Evolutionary conservation across 1,284 basidiomycete genomes (phyloP).

Genomic region (Termitomyces sp.): DNA sequence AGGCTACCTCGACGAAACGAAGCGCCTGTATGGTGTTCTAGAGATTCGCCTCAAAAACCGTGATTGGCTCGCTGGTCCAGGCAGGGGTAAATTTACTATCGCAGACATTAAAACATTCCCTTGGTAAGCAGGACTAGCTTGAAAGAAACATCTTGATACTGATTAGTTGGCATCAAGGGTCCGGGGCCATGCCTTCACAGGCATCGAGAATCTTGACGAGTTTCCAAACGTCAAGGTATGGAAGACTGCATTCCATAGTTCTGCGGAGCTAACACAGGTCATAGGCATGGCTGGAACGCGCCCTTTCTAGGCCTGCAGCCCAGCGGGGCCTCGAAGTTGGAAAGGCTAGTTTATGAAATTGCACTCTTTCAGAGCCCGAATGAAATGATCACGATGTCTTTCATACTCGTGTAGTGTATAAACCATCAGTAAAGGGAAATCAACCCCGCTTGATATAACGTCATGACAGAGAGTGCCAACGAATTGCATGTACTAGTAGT

Average conservation of each 20-base stretch:
- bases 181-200: conserved; percentile 38
- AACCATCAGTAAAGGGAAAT: too few relatives aligned
- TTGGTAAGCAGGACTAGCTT: conserved; percentile 33
- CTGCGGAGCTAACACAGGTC: not conserved
- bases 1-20: conserved; percentile 75
- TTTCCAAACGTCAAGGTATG: conserved; percentile 54
- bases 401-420: too few relatives aligned
- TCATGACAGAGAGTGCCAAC: too few relatives aligned
- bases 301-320: conserved; percentile 22
- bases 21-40: conserved; percentile 72
- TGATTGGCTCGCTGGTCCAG: conserved; percentile 67
- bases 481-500: too few relatives aligned
- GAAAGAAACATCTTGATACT: not conserved
- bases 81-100: conserved; percentile 57
- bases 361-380: too few relatives aligned
- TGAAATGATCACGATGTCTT: too few relatives aligned
- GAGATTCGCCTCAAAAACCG: conserved; percentile 61
- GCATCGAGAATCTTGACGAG: conserved; percentile 48
- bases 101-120: conserved; percentile 59
- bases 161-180: conserved; percentile 37
- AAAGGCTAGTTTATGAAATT: conserved; percentile 2
- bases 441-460: too few relatives aligned
- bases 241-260: not conserved
- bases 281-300: conserved; percentile 32
- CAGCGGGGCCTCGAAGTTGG: conserved; percentile 20